phyloP scores from a whole-genome alignment of 176 grass and related monocot species.

The Oryza coarctata region DNA sequence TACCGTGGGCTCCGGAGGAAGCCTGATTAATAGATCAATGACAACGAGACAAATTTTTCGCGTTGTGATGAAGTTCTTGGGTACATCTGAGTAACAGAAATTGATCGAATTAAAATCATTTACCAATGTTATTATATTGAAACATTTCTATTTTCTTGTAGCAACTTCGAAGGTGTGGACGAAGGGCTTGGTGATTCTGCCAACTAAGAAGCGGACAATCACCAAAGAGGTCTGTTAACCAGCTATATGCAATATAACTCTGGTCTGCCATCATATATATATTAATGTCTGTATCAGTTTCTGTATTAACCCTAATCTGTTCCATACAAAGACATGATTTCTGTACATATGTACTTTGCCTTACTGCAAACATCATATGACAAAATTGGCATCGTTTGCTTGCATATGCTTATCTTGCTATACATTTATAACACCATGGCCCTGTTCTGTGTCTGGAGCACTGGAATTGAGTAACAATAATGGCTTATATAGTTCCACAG shows the following conservation, averaged over 20 bases:
- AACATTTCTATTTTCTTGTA: constrained; percentile 42
- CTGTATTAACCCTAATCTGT: not conserved
- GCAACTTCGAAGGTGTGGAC: constrained; percentile 68
- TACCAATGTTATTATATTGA: constrained; percentile 29
- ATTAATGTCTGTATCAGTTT: not conserved
- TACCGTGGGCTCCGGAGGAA: constrained; percentile 60
- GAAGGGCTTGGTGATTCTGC: constrained; percentile 72
- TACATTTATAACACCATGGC: constrained; percentile 8
- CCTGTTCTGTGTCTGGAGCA: not conserved
- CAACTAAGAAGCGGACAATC: constrained; percentile 48
- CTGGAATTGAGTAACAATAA: not conserved
- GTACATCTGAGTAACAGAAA: constrained; percentile 46
- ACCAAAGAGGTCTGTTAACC: constrained; percentile 70
- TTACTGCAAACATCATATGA: constrained; percentile 11
- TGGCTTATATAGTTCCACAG: constrained; percentile 7
- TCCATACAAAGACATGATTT: not conserved
- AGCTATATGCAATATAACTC: constrained; percentile 12
- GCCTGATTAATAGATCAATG: constrained; percentile 72
- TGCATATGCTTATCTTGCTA: constrained; percentile 16
- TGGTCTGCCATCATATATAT: not conserved
- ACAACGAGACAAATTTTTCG: constrained; percentile 69
- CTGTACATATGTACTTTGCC: not conserved
- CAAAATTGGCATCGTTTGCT: not conserved
- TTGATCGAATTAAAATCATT: not conserved
- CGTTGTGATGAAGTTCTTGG: constrained; percentile 69